Evolutionary conservation across 768 basidiomycete genomes (phyloP).

Genomic region (Pholiota molesta): DNA sequence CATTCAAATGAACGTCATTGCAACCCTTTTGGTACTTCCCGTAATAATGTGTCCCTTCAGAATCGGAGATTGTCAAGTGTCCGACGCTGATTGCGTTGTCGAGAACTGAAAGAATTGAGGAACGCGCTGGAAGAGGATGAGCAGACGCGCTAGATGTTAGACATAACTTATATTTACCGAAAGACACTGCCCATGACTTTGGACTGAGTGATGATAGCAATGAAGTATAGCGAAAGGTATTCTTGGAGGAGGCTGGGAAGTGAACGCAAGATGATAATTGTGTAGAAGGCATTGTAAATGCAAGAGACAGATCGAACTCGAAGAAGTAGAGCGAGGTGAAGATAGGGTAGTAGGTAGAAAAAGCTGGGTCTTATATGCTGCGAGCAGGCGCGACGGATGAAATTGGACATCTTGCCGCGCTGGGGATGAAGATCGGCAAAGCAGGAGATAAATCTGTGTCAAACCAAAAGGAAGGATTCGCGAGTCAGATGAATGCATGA

Average conservation of each 20-base stretch:
- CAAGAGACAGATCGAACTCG: constrained; percentile 11
- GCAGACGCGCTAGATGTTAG: constrained; percentile 7
- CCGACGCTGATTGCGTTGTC: constrained; percentile 61
- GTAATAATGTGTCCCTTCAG: constrained; percentile 60
- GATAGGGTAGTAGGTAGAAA: constrained; percentile 30
- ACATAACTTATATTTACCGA: constrained; percentile 41
- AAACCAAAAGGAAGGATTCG: constrained; percentile 36
- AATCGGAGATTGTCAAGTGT: constrained; percentile 63
- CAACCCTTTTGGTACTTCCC: constrained; percentile 59
- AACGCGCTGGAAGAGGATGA: constrained; percentile 47
- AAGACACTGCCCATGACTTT: constrained; percentile 49
- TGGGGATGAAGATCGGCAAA: constrained; percentile 48
- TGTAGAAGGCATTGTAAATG: constrained; percentile 39
- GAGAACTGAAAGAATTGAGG: constrained; percentile 61
- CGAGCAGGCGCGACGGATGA: constrained; percentile 33
- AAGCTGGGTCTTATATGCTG: constrained; percentile 39
- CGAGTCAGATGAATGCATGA: constrained; percentile 36
- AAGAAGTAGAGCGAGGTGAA: constrained; percentile 23
- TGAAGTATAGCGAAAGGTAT: constrained; percentile 45
- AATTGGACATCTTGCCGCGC: constrained; percentile 37
- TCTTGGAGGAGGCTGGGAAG: constrained; percentile 43
- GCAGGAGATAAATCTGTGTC: constrained; percentile 29
- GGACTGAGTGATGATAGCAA: constrained; percentile 47
- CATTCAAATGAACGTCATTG: constrained; percentile 61
- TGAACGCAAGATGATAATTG: constrained; percentile 41